Conservation (phyloP, 768 basidiomycete species). For the Boletus tylopilopsis region DNA sequence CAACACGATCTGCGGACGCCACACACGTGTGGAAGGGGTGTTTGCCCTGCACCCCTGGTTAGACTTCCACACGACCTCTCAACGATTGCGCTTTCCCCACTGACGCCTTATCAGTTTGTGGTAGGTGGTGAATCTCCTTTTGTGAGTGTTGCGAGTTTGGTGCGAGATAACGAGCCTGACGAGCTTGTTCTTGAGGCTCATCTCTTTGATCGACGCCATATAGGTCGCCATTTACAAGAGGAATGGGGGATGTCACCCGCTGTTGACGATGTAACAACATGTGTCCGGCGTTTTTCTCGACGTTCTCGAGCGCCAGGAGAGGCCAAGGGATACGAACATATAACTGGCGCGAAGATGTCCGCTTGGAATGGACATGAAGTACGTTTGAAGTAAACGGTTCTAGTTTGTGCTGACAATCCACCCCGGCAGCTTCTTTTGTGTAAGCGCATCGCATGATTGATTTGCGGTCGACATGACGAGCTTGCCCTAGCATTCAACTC, state of each 20-base stretch:
- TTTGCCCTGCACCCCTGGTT: constrained; percentile 72
- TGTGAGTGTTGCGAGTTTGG: constrained; percentile 40
- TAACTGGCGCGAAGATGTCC: constrained; percentile 76
- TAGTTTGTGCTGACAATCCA: constrained; percentile 9
- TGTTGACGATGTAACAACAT: constrained; percentile 58
- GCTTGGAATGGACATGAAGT: constrained; percentile 74
- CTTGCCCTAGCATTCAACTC: constrained; percentile 58
- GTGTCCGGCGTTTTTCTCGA: constrained; percentile 78
- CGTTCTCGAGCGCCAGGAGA: constrained; percentile 33
- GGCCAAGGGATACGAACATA: constrained; percentile 48
- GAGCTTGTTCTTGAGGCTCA: constrained; percentile 11
- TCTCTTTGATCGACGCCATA: constrained; percentile 79
- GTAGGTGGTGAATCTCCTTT: constrained; percentile 79
- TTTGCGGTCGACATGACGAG: constrained; percentile 1
- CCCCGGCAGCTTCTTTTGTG: constrained; percentile 56
- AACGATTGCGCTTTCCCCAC: constrained; percentile 68
- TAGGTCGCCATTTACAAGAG: constrained; percentile 53
- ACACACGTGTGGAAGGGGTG: constrained; percentile 53
- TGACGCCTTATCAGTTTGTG: constrained; percentile 81
- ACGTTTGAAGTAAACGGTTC: constrained; percentile 5
- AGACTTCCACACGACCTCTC: constrained; percentile 63
- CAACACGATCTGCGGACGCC: constrained; percentile 79
- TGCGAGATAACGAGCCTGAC: not conserved
- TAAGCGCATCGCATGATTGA: constrained; percentile 32
- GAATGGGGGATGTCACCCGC: constrained; percentile 66